These are phyloP conservation scores for Colletotrichum camelliae DNA, from an alignment of 2,329 filamentous ascomycete species.

Conservation along the genomic window DNA sequence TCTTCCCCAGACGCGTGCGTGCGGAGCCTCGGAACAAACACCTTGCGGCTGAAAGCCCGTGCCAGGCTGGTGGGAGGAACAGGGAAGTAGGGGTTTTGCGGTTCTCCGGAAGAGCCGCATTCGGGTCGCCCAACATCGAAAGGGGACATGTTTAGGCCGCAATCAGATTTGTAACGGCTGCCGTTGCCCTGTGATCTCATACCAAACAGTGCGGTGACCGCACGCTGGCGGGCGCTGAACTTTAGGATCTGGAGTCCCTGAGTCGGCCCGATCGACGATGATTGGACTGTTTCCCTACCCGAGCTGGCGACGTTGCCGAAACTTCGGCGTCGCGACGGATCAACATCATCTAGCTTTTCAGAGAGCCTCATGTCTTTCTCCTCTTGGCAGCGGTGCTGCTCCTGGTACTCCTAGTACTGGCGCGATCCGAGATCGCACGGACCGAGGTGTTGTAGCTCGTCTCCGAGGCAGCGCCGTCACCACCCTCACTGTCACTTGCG, in stretches of 20 bases:
- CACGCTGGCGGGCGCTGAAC: background rate
- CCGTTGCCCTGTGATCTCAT: background rate
- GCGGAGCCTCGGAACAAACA: background rate
- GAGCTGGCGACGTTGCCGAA: slow-evolving; percentile 3
- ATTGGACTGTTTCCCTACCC: background rate
- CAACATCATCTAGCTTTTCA: background rate
- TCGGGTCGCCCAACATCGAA: background rate
- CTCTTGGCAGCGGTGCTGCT: slow-evolving; percentile 16
- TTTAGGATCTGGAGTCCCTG: background rate
- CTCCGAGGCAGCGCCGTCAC: slow-evolving; percentile 11
- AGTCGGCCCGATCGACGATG: background rate
- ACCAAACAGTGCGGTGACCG: background rate
- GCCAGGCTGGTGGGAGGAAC: background rate
- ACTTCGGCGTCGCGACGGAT: slow-evolving; percentile 7
- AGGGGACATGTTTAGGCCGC: background rate
- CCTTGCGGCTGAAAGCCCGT: slow-evolving; percentile 10
- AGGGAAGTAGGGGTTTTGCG: background rate
- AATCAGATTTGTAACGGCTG: background rate
- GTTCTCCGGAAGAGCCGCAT: background rate
- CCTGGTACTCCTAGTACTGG: background rate
- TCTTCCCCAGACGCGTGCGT: background rate
- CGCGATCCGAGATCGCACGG: slow-evolving; percentile 10
- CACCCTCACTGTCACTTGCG: slow-evolving; percentile 15
- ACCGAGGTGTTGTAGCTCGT: slow-evolving; percentile 23
- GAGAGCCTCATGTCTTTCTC: slow-evolving; percentile 16